Percentiles rank a stretch among this genome's conserved stretches.
Evolutionary conservation across 2,329 filamentous ascomycete genomes (phyloP).

Genomic region (Fonsecaea erecta): DNA sequence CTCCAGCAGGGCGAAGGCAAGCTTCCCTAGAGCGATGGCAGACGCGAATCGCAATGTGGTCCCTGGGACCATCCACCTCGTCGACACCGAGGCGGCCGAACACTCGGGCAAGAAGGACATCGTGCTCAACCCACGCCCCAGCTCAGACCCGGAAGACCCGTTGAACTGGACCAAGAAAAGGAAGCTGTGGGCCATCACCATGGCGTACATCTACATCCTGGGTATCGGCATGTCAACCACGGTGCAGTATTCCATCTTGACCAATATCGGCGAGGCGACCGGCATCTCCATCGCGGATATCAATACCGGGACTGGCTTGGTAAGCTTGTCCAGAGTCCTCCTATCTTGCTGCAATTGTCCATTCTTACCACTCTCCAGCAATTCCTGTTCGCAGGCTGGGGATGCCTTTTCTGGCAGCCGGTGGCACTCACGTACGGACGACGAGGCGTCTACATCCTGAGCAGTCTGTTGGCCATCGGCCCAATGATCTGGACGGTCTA

Average conservation of each 20-base stretch:
- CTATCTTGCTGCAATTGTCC: neutral
- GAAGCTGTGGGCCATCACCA: slow-evolving; percentile 42
- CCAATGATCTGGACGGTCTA: slow-evolving; percentile 53
- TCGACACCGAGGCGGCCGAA: slow-evolving; percentile 21
- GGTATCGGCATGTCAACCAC: slow-evolving; percentile 41
- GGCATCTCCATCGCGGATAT: slow-evolving; percentile 50
- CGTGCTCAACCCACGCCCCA: slow-evolving; percentile 43
- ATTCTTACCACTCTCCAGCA: neutral
- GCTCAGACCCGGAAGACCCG: slow-evolving; percentile 47
- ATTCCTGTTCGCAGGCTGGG: slow-evolving; percentile 48
- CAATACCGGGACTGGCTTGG: slow-evolving; percentile 54
- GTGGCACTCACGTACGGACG: slow-evolving; percentile 52
- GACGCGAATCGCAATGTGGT: slow-evolving; percentile 11
- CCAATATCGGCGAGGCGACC: slow-evolving; percentile 48
- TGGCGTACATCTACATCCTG: slow-evolving; percentile 44
- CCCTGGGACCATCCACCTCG: slow-evolving; percentile 28
- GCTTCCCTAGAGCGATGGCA: neutral
- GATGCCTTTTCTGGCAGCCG: slow-evolving; percentile 54
- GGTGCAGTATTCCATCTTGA: slow-evolving; percentile 42
- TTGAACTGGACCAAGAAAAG: slow-evolving; percentile 44
- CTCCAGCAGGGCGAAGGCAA: neutral
- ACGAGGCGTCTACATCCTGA: slow-evolving; percentile 37
- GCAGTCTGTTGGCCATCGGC: slow-evolving; percentile 41
- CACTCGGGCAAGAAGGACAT: slow-evolving; percentile 27
- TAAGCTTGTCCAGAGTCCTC: slow-evolving; percentile 41